Conservation (phyloP, 2,329 filamentous ascomycete species). For the Sporothrix schenckii region DNA sequence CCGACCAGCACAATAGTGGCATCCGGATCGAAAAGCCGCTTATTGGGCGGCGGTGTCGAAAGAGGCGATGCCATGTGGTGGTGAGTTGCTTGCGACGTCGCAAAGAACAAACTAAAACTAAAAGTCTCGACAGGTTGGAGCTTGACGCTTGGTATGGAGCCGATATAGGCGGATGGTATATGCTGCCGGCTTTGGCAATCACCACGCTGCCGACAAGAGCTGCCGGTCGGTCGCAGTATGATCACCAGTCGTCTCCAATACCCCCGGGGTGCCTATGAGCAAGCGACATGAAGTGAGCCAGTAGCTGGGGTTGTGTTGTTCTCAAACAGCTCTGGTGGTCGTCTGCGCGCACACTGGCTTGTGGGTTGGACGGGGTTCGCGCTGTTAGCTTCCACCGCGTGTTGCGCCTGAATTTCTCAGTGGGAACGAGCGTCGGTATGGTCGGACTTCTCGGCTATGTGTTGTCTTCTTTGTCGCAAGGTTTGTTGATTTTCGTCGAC, state of each 20-base stretch:
- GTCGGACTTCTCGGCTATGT: not conserved
- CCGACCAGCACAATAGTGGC: conserved; percentile 72
- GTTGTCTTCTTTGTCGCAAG: not conserved
- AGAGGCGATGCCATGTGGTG: conserved; percentile 26
- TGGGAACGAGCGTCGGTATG: not conserved
- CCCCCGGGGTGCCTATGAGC: conserved; percentile 23
- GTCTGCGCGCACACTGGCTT: not conserved
- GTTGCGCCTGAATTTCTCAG: conserved; percentile 8
- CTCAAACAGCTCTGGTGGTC: not conserved
- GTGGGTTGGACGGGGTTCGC: not conserved
- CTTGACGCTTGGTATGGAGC: not conserved
- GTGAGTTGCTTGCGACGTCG: not conserved
- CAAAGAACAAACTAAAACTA: not conserved
- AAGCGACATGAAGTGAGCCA: conserved; percentile 11
- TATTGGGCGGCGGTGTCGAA: conserved; percentile 42
- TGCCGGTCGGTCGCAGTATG: conserved; percentile 19
- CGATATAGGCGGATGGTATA: not conserved
- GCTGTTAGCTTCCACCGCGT: not conserved
- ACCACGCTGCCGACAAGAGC: conserved; percentile 18
- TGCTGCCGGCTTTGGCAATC: conserved; percentile 3
- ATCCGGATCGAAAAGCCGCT: conserved; percentile 56
- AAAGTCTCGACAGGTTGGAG: not conserved
- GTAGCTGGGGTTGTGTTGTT: conserved; percentile 1
- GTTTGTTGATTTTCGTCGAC: not conserved
- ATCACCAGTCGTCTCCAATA: not conserved